phyloP scores from a whole-genome alignment of 2,329 filamentous ascomycete species.

The Penicillium aurantiogriseum region DNA sequence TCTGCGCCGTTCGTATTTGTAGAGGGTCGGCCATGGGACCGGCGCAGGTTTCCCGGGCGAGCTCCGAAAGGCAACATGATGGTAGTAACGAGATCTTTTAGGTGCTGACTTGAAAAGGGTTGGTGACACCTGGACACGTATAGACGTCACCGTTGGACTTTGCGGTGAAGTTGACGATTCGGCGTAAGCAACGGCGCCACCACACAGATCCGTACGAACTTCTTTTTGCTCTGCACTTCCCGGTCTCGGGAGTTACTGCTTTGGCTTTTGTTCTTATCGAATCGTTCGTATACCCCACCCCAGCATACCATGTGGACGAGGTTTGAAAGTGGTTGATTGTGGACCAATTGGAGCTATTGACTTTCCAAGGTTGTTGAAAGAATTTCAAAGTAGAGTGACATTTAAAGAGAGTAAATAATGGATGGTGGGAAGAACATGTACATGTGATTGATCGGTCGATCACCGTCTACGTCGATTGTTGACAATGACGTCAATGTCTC shows the following conservation, averaged over 20 bases:
- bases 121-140: neutral
- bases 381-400: neutral
- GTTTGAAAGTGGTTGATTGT: neutral
- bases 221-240: neutral
- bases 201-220: neutral
- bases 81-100: neutral
- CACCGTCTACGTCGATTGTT: neutral
- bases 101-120: neutral
- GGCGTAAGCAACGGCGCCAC: neutral
- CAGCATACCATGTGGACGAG: neutral
- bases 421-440: neutral
- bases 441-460: neutral
- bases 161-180: neutral
- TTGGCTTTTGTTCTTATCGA: neutral
- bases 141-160: neutral
- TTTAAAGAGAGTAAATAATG: neutral
- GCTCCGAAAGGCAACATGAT: constrained; percentile 6
- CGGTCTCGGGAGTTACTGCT: neutral
- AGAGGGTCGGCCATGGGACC: neutral
- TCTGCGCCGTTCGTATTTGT: neutral
- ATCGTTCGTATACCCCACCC: neutral
- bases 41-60: neutral
- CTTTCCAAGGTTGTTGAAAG: too few species aligned
- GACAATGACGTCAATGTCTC: constrained; percentile 4
- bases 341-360: neutral